Conservation (phyloP, 2,329 filamentous ascomycete species). For the Curvularia eragrostidis region DNA sequence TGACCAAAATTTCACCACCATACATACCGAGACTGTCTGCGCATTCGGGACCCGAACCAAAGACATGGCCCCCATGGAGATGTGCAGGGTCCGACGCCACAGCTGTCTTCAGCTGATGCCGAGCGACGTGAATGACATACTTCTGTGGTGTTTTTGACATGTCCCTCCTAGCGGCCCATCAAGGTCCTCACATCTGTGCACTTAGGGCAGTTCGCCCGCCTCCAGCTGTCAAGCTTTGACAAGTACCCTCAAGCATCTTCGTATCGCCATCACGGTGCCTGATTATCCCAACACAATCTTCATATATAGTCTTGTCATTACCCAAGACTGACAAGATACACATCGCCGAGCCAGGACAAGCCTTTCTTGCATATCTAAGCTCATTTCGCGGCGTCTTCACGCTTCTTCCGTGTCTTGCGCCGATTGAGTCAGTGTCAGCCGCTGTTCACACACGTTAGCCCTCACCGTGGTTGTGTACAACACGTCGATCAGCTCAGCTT, state of each 20-base stretch:
- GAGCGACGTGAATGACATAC: not conserved
- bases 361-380: slow-evolving; percentile 7
- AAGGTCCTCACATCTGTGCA: slow-evolving; percentile 13
- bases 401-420: not conserved
- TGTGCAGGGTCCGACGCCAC: slow-evolving; percentile 1
- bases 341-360: slow-evolving; percentile 10
- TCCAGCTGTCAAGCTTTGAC: slow-evolving; percentile 2
- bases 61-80: not conserved
- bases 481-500: not conserved
- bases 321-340: slow-evolving; percentile 12
- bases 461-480: not conserved
- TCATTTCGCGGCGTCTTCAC: not conserved
- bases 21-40: not conserved
- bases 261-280: slow-evolving; percentile 15
- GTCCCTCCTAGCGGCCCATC: slow-evolving; percentile 14
- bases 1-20: slow-evolving; percentile 2
- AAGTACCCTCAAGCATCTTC: slow-evolving; percentile 3
- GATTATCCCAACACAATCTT: not conserved
- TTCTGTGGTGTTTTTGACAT: slow-evolving; percentile 3
- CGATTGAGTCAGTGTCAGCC: not conserved
- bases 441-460: not conserved
- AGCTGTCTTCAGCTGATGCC: not conserved
- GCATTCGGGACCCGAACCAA: no score
- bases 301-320: slow-evolving; percentile 14
- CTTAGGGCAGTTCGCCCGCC: slow-evolving; percentile 1